Conservation (phyloP, 116 monocot genomes). For the Iris pallida region DNA sequence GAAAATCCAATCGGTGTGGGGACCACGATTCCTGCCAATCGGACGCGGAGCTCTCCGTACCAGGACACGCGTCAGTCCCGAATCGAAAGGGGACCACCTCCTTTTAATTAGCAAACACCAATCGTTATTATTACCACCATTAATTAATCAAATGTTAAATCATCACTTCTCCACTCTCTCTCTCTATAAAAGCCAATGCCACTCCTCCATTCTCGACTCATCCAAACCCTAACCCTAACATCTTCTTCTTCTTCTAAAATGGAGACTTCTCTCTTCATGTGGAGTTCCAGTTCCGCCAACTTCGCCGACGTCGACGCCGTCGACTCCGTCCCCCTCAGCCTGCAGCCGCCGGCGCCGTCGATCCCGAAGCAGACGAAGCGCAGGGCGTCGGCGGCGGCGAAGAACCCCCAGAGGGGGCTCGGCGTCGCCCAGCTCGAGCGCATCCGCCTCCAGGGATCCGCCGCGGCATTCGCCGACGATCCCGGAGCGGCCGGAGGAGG, state of each 20-base stretch:
- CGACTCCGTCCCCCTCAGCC: neutral
- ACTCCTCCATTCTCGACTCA: no score
- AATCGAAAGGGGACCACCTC: no score
- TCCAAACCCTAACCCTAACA: slow-evolving; percentile 1
- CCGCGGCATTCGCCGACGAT: slow-evolving; percentile 15
- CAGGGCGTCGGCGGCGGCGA: slow-evolving; percentile 17
- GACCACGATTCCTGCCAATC: no score
- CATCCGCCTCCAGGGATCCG: slow-evolving; percentile 47
- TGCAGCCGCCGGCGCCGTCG: neutral
- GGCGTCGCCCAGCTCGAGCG: slow-evolving; percentile 77
- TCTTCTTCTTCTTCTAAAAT: neutral
- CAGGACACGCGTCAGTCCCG: no score
- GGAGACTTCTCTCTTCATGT: neutral
- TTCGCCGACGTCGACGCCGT: neutral
- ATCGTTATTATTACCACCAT: no score
- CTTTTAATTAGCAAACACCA: no score
- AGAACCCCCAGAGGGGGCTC: slow-evolving; percentile 71
- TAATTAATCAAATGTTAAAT: no score
- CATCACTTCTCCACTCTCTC: no score
- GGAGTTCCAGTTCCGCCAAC: neutral
- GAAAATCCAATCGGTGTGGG: no score
- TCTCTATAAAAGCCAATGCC: no score
- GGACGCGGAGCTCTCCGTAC: no score
- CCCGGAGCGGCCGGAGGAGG: neutral
- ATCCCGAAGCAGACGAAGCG: slow-evolving; percentile 16